Base-by-base conservation (phyloP, 2,329 filamentous ascomycete genomes). In the Colletotrichum liriopes region DNA sequence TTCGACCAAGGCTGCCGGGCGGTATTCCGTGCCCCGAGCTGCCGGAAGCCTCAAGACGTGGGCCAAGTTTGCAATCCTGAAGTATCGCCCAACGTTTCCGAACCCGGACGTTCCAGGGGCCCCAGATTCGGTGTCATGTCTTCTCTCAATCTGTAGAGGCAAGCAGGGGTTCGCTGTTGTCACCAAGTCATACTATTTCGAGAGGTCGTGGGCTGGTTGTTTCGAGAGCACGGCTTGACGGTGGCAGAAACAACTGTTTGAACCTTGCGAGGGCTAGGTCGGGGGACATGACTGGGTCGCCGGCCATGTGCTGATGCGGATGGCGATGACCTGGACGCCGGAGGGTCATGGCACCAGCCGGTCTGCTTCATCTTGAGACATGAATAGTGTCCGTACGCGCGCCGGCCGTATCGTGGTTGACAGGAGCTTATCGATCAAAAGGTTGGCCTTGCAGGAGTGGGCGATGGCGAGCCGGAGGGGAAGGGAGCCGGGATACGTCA, bases 281-380 rank as follows among this genome's bases (percentile, higher is more conserved):
- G 29, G 26, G 14, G 43, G 32, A 35, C 35, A n/a, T 55, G 29
- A 32, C 47, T 67, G 51, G 64, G 43, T 14, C 16, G 12, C 16
- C 11, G 49, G 32, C 68, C 45, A 68, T 41, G 56, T 63, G 51
- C 20, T 51, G 64, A 56, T 51, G 51, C 51, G 26, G 37, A 45
- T 63, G 18, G 39, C 18, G 23, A 32, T 45, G 58, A 16, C 35
- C n/a, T 58, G 65, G 49, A 43, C 65, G 58, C 58, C 26, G n/a
- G 52, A 54, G 47, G 52, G 55, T 23, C 65, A 72, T 64, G 65
- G 65, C 59, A 55, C 59, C 12, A 60, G 20, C 26, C 49, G 69
- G 29, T 8, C 5, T 59, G 69, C 69, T 61, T 59, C 65, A 68
- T 72, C 65, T 68, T 72, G 65, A 64, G 69, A 72, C 58, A 54